A percentile compares a stretch with the other conserved stretches of the same genome.
phyloP scores from a whole-genome alignment of 148 eudicot genomes.

The Vaccinium macrocarpon region DNA sequence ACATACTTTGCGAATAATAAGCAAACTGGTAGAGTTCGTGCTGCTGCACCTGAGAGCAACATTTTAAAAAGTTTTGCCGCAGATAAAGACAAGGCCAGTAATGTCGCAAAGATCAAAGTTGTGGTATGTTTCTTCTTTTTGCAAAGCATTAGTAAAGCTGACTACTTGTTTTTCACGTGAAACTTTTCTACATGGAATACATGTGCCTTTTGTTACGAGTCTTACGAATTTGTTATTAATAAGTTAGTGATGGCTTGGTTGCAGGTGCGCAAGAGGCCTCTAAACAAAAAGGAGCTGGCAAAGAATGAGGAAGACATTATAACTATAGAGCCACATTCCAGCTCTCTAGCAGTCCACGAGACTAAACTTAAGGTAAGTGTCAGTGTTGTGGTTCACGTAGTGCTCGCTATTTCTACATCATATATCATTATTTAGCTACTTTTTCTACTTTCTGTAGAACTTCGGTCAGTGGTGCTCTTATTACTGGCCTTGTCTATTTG shows the following conservation, averaged over 20 bases:
- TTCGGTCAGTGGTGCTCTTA: background rate
- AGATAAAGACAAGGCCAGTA: conserved; percentile 75
- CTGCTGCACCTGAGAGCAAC: conserved; percentile 59
- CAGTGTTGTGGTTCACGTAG: background rate
- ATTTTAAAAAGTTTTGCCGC: conserved; percentile 54
- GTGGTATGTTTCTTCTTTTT: conserved; percentile 57
- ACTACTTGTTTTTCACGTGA: background rate
- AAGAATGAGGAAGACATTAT: conserved; percentile 94
- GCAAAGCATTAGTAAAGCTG: background rate
- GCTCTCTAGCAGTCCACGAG: conserved; percentile 80
- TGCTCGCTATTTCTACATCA: conserved; percentile 8
- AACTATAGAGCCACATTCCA: conserved; percentile 53
- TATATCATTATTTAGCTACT: background rate
- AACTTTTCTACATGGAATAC: background rate
- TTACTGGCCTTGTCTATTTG: background rate
- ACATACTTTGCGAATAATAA: conserved; percentile 49
- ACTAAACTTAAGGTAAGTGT: conserved; percentile 79
- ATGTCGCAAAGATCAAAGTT: conserved; percentile 97
- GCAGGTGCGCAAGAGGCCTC: conserved; percentile 96
- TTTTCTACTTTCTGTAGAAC: background rate
- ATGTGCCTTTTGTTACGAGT: background rate
- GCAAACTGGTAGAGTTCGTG: conserved; percentile 57
- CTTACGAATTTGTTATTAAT: background rate
- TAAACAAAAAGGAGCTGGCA: conserved; percentile 85
- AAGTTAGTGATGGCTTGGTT: conserved; percentile 12